A percentile compares a stretch with the other conserved stretches of the same genome.
phyloP scores from a whole-genome alignment of 78 protist species.

The Capsaspora owczarzaki region DNA sequence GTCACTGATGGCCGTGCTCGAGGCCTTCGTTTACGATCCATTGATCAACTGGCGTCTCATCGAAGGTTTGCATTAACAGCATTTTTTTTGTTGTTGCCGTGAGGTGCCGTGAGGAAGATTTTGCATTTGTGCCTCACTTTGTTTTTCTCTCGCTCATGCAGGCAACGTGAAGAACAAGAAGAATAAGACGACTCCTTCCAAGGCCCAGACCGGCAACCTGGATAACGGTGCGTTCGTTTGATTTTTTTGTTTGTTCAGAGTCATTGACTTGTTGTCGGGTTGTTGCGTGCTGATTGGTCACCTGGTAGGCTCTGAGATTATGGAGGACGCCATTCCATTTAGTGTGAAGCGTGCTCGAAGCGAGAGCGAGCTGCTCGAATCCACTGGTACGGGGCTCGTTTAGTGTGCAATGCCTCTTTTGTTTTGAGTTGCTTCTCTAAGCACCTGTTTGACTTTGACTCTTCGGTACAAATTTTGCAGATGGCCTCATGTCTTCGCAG shows the following conservation, averaged over 20 bases:
- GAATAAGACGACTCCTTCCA: too few species aligned
- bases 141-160: neutral
- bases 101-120: neutral
- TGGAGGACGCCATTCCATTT: neutral
- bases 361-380: neutral
- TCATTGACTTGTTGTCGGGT: neutral
- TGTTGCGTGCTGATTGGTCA: neutral
- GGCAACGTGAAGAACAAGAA: too few species aligned
- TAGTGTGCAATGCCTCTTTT: neutral
- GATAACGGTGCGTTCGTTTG: neutral
- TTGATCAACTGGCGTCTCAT: slow-evolving; percentile 93
- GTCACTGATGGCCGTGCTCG: slow-evolving; percentile 96
- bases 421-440: neutral
- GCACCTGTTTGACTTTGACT: neutral
- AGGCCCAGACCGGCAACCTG: too few species aligned
- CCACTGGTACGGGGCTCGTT: neutral
- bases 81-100: too few species aligned
- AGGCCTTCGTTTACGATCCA: slow-evolving; percentile 99
- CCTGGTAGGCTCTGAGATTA: neutral
- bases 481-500: too few species aligned
- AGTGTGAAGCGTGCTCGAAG: neutral
- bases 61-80: slow-evolving; percentile 3
- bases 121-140: neutral
- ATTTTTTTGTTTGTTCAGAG: neutral
- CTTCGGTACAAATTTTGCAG: neutral